phyloP scores from a whole-genome alignment of 2,329 filamentous ascomycete genomes.

The Blastomyces gilchristii region DNA sequence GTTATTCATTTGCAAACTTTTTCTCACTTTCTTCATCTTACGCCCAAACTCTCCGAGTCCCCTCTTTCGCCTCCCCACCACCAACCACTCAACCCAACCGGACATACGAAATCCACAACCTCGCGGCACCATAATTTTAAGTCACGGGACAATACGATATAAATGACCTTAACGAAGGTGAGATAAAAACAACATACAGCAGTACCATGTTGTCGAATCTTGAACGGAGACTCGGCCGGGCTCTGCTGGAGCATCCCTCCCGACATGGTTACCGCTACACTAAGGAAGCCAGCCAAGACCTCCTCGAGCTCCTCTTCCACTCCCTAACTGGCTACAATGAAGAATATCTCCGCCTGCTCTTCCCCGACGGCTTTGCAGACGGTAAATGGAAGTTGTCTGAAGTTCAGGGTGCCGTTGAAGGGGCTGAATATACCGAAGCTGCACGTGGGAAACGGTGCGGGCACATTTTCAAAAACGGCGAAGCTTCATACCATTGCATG shows the following conservation, averaged over 20 bases:
- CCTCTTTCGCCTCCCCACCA: background rate
- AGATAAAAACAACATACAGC: background rate
- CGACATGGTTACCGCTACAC: constrained; percentile 67
- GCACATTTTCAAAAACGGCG: constrained; percentile 90
- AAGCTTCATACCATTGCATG: constrained; percentile 88
- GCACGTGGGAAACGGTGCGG: constrained; percentile 90
- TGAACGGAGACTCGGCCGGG: constrained; percentile 74
- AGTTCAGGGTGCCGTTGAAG: constrained; percentile 85
- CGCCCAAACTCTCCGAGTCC: constrained; percentile 10
- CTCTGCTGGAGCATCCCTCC: constrained; percentile 66
- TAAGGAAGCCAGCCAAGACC: constrained; percentile 56
- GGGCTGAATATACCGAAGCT: constrained; percentile 86
- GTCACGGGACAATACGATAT: background rate
- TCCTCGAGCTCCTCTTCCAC: constrained; percentile 73
- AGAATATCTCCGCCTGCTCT: constrained; percentile 68
- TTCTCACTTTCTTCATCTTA: background rate
- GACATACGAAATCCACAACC: background rate
- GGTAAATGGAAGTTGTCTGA: constrained; percentile 65
- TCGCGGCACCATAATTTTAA: background rate
- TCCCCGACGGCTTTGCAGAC: constrained; percentile 61
- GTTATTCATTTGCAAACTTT: background rate
- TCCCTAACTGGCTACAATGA: constrained; percentile 67
- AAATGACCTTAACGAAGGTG: background rate
- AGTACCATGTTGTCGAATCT: constrained; percentile 38
- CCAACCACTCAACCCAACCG: background rate